Conservation (phyloP, 2,329 filamentous ascomycete species). For the Pseudogymnoascus sp. region DNA sequence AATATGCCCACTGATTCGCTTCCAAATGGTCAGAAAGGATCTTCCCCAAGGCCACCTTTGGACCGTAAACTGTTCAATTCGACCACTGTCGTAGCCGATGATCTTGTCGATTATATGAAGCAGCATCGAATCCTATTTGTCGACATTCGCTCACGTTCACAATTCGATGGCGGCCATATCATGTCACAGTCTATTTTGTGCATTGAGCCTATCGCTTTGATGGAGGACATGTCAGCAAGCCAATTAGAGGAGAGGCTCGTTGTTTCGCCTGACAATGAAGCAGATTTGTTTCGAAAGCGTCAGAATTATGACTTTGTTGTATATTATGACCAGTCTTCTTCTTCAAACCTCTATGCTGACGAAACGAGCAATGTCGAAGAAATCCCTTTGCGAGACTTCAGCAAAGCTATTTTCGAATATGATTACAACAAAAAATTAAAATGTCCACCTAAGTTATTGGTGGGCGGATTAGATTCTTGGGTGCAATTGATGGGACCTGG, state of each 20-base stretch:
- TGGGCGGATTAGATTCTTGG: constrained; percentile 84
- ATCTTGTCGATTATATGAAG: constrained; percentile 64
- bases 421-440: constrained; percentile 72
- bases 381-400: constrained; percentile 60
- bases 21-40: neutral
- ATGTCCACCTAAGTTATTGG: constrained; percentile 66
- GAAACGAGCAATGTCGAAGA: constrained; percentile 38
- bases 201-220: constrained; percentile 73
- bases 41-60: neutral
- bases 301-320: constrained; percentile 80
- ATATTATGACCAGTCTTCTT: constrained; percentile 72
- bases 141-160: constrained; percentile 72
- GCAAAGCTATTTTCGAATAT: constrained; percentile 75
- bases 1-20: neutral
- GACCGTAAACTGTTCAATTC: constrained; percentile 13
- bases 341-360: constrained; percentile 25
- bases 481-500: constrained; percentile 63
- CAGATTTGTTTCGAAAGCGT: constrained; percentile 62
- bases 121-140: constrained; percentile 68
- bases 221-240: constrained; percentile 57
- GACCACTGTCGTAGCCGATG: constrained; percentile 42
- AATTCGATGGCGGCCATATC: constrained; percentile 86
- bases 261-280: constrained; percentile 67
- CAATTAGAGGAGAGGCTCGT: constrained; percentile 62
- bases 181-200: constrained; percentile 79